Evolutionary conservation across 1,284 basidiomycete species (phyloP).

Genomic region (Coniferiporia sulphurascens): DNA sequence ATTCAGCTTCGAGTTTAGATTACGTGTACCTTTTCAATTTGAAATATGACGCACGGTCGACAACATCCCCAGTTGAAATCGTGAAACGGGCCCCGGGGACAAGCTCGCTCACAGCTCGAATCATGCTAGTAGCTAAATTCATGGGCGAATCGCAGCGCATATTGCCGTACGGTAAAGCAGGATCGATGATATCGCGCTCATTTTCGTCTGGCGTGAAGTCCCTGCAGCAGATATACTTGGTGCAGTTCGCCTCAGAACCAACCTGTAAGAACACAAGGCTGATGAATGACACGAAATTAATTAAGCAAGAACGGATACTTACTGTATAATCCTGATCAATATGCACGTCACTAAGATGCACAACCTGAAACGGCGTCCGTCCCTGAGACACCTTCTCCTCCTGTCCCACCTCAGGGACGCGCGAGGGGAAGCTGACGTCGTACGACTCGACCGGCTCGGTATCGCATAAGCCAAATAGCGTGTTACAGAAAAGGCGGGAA

Average conservation of each 20-base stretch:
- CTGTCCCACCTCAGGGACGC: constrained; percentile 17
- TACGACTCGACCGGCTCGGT: constrained; percentile 39
- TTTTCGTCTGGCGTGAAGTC: constrained; percentile 30
- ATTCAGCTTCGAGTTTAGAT: neutral
- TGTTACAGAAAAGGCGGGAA: constrained; percentile 51
- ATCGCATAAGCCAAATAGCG: constrained; percentile 52
- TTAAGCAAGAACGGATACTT: constrained; percentile 16
- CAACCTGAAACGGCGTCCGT: constrained; percentile 40
- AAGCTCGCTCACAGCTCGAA: constrained; percentile 35
- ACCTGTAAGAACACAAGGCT: constrained; percentile 25
- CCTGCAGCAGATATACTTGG: constrained; percentile 56
- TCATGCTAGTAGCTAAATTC: constrained; percentile 45
- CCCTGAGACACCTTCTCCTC: neutral
- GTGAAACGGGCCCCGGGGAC: constrained; percentile 40
- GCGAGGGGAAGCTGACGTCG: constrained; percentile 40
- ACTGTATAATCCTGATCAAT: constrained; percentile 49
- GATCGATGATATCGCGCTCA: constrained; percentile 25
- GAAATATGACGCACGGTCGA: constrained; percentile 40
- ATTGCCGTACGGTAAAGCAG: constrained; percentile 44
- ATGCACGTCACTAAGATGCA: constrained; percentile 51
- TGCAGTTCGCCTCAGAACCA: constrained; percentile 50
- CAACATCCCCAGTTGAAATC: constrained; percentile 59
- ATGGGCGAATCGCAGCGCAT: constrained; percentile 46
- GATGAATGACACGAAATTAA: neutral
- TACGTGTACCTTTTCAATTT: neutral